Base-by-base conservation (phyloP, 306 rosid genomes). In the Rosa rugosa region DNA sequence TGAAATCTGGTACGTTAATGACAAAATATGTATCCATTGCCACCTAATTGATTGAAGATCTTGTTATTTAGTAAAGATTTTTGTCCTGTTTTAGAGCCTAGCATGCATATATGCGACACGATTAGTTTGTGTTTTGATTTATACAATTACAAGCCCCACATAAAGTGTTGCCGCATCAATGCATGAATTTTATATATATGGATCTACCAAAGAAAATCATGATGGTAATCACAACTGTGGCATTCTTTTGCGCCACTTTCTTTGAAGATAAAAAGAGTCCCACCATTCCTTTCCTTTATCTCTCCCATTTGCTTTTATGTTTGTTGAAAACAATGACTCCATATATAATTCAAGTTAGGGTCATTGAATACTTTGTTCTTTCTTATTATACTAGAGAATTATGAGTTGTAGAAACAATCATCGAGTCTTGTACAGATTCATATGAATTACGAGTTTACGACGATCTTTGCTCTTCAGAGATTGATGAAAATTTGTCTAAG, bases 181-280 rank as follows among this genome's bases (percentile, higher is more conserved):
- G 25, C 18, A 46, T 18, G 25, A 17, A 49, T 71, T 27, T 2
- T 13, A 11, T 45, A 1, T 49, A 51, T 51, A 16, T 13, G 57
- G 25, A 20, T 36, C 56, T 23, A 53, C 54, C 50, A 31, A 69
- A 71, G 51, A 71, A 76, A 53, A 76, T 64, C 79, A 77, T 77
- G 40, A 64, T 49, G 64, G 69, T 68, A 66, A 82, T 82, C 65
- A 56, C 65, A 56, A 74, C 76, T 77, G 66, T 64, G 67, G 65
- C 69, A 64, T 53, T 50, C 47, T 72, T 50, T 66, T 64, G 65
- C 66, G 62, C 69, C 75, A 45, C 81, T 72, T 10, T 45, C 16
- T 82, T 82, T 82, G 54, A 64, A 56, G 53, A 72, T 31, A 9
- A 23, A 65, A 31, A 36, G 51, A 17, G 45, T 23, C 82, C 82